phyloP scores from a whole-genome alignment of 2,329 filamentous ascomycete genomes.

The Shiraia bambusicola region DNA sequence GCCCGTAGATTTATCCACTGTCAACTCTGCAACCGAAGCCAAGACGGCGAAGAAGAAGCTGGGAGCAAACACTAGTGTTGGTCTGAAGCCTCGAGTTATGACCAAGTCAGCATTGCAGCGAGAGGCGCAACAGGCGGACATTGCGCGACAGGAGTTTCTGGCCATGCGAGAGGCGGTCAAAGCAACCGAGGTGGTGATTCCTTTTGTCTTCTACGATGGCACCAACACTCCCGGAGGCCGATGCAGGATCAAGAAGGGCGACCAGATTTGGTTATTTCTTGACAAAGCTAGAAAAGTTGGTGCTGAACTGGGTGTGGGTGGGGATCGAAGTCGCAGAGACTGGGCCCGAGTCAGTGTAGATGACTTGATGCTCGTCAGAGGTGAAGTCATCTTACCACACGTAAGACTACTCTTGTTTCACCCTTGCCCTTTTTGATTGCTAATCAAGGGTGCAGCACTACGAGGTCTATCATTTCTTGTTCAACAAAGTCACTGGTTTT shows the following conservation, averaged over 20 bases:
- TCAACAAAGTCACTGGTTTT: slow-evolving; percentile 79
- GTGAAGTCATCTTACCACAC: slow-evolving; percentile 89
- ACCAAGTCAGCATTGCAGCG: slow-evolving; percentile 76
- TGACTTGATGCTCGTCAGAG: slow-evolving; percentile 89
- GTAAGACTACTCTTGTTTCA: slow-evolving; percentile 51
- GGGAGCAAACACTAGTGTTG: slow-evolving; percentile 62
- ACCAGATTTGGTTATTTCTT: slow-evolving; percentile 88
- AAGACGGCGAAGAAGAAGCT: slow-evolving; percentile 52
- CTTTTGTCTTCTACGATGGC: slow-evolving; percentile 96
- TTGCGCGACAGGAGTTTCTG: slow-evolving; percentile 77
- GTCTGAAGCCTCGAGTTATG: slow-evolving; percentile 64
- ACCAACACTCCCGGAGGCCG: slow-evolving; percentile 82
- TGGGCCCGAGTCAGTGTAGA: slow-evolving; percentile 96
- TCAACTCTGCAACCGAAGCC: slow-evolving; percentile 34
- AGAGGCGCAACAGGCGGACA: slow-evolving; percentile 76
- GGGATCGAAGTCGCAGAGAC: slow-evolving; percentile 67
- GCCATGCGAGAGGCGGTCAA: slow-evolving; percentile 83
- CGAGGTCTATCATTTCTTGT: slow-evolving; percentile 94
- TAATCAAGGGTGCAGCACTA: slow-evolving; percentile 68
- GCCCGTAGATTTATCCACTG: slow-evolving; percentile 40
- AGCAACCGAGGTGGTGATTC: slow-evolving; percentile 82
- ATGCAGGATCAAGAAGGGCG: slow-evolving; percentile 88
- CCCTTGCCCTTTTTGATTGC: neutral
- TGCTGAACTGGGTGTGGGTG: slow-evolving; percentile 75
- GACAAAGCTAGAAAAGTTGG: slow-evolving; percentile 90